Base-by-base conservation (phyloP, 1,139 yeast species). In the Sugiyamaella castrensis region DNA sequence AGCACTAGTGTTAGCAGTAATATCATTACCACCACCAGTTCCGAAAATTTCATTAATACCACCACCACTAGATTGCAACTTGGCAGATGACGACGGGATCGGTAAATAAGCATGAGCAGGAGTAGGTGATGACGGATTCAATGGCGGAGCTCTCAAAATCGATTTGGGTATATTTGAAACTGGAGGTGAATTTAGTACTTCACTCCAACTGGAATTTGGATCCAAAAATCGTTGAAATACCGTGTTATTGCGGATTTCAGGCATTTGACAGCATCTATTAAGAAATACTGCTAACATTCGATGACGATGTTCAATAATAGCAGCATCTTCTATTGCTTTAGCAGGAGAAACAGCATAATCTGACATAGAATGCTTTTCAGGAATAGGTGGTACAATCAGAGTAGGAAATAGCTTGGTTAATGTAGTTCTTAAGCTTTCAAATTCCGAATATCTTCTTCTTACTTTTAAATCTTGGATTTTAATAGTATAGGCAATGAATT, bases 401-500 rank as follows among this genome's bases (percentile, higher is more conserved):
- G 94, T 81, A 1, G 98, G 98, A 62, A 87, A 89, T 32, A 87
- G 71, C 62, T 81, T 81, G 6, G 82, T 73, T 26, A 92, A 73
- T 2, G 84, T 77, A 34, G 76, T 82, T 50, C 97, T 71, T 37
- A 92, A 74, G 50, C 87, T 80, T 60, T 88, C 98, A 66, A 92
- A 92, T 64, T 92, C 98, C 43, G 95, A 86, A 67, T 92, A 92
- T 37, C 98, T 72, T 58, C 98, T 74, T 50, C 91, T 74, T 1
- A 91, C 91, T 31, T 79, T 75, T 11, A 77, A 63, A 44, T 80
- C 82, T 36, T 55, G 81, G 37, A 80, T 68, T 55, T 78, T 78
- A 52, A 92, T 87, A 10, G 95, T 82, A 66, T 92, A 92, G 0
- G 87, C 87, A 41, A 91, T 80, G 57, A 82, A 91, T 60, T 84